Percentiles rank a stretch among this genome's conserved stretches.
phyloP scores from a whole-genome alignment of 1,139 yeast genomes.

The Meyerozyma elateridarum region DNA sequence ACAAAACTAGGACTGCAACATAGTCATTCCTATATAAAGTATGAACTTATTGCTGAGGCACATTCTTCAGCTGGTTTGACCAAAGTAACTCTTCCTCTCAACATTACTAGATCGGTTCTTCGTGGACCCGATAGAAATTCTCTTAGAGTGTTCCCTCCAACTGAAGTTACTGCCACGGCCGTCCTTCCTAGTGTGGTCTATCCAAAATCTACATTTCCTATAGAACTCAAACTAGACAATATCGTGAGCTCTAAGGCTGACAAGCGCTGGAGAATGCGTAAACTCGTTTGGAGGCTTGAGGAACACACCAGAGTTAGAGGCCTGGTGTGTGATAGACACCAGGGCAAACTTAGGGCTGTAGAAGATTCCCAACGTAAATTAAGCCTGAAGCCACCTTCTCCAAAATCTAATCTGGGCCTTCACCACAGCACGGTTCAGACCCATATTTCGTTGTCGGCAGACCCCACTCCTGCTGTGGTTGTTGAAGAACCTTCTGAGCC shows the following conservation, averaged over 20 bases:
- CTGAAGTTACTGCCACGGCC: constrained; percentile 82
- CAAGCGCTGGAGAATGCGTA: constrained; percentile 90
- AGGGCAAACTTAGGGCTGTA: constrained; percentile 38
- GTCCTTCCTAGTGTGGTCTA: constrained; percentile 83
- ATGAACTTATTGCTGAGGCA: constrained; percentile 68
- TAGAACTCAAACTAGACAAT: constrained; percentile 80
- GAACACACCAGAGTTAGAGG: constrained; percentile 65
- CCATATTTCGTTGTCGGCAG: constrained; percentile 16
- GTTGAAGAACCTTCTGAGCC: constrained; percentile 8
- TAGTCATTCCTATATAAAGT: constrained; percentile 55
- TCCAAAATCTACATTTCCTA: constrained; percentile 80
- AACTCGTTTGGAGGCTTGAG: constrained; percentile 85
- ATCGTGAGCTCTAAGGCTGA: constrained; percentile 47
- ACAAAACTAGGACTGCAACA: constrained; percentile 53
- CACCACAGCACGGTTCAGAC: constrained; percentile 43
- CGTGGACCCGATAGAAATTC: constrained; percentile 85
- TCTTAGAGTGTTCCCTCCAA: constrained; percentile 90
- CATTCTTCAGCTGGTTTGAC: constrained; percentile 26
- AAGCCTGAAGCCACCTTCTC: constrained; percentile 8
- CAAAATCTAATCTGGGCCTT: constrained; percentile 16
- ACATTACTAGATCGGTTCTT: constrained; percentile 69
- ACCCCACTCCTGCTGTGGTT: constrained; percentile 9
- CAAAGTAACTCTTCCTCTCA: constrained; percentile 59
- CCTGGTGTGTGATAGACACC: constrained; percentile 54
- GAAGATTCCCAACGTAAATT: constrained; percentile 40